These are phyloP conservation scores for Glebionis coronaria DNA, from an alignment of 129 eudicot species.

Conservation along the genomic window DNA sequence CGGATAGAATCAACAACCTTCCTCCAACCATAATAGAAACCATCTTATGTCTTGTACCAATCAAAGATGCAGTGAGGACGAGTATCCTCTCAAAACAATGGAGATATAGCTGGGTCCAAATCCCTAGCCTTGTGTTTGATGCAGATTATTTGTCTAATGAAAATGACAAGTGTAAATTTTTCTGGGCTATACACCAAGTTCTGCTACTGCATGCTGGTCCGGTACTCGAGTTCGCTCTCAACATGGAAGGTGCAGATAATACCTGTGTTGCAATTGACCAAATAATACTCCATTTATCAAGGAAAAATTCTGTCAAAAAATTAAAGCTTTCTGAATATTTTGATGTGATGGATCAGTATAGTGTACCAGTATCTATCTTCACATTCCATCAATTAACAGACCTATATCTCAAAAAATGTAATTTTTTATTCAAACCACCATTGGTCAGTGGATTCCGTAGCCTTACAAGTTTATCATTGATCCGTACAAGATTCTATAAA, in stretches of 20 bases:
- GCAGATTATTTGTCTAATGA: background rate
- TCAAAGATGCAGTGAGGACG: background rate
- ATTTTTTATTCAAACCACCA: background rate
- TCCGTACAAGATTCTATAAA: background rate
- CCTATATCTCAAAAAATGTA: background rate
- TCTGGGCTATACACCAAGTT: background rate
- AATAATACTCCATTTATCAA: background rate
- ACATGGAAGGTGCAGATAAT: background rate
- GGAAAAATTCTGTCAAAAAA: background rate
- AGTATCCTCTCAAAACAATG: background rate
- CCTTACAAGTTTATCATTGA: background rate
- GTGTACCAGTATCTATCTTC: background rate
- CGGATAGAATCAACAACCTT: background rate
- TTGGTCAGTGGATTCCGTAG: background rate
- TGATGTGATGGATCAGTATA: background rate
- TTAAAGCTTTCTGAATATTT: background rate
- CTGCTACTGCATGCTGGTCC: background rate
- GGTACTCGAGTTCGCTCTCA: background rate
- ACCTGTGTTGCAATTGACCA: background rate
- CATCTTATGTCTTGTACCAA: background rate
- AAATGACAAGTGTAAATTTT: background rate
- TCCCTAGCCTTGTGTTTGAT: background rate
- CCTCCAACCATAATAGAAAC: background rate
- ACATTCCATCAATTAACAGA: background rate
- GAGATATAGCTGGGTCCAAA: background rate